phyloP scores from a whole-genome alignment of 2,329 filamentous ascomycete genomes.

The Teratosphaeria nubilosa region DNA sequence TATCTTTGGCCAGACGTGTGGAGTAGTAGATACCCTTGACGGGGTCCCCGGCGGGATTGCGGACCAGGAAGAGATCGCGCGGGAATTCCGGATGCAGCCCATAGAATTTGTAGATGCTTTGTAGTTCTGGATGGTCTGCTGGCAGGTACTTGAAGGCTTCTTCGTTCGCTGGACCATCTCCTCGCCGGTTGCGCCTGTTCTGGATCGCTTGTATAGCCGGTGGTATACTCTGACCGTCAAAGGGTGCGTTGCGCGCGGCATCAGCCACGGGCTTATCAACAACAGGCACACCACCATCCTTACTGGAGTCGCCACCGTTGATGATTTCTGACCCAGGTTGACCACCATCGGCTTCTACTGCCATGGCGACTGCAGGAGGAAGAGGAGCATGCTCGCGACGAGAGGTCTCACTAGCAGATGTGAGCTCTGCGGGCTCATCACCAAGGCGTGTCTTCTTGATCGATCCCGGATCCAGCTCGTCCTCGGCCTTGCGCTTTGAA shows the following conservation, averaged over 20 bases:
- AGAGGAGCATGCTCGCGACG: conserved; percentile 11
- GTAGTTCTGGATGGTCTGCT: conserved; percentile 63
- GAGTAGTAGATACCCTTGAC: conserved; percentile 97
- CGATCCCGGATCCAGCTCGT: conserved; percentile 24
- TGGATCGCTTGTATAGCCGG: conserved; percentile 5
- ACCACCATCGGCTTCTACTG: conserved; percentile 10
- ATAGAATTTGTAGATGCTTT: conserved; percentile 75
- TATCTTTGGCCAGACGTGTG: conserved; percentile 70
- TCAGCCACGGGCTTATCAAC: conserved; percentile 12
- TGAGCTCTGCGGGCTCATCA: conserved; percentile 16
- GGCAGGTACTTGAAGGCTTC: conserved; percentile 91
- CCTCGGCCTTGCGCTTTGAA: conserved; percentile 32
- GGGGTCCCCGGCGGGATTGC: conserved; percentile 79
- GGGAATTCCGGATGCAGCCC: conserved; percentile 76
- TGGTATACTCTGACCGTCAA: conserved; percentile 13
- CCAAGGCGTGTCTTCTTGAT: conserved; percentile 24
- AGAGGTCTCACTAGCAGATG: conserved; percentile 1
- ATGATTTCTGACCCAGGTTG: conserved; percentile 5
- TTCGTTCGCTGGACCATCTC: conserved; percentile 50
- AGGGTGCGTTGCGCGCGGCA: conserved; percentile 15
- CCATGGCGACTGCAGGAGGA: conserved; percentile 12
- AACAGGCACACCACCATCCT: conserved; percentile 1
- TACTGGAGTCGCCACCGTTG: conserved; percentile 2
- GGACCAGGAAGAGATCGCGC: conserved; percentile 85
- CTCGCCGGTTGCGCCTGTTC: conserved; percentile 8